Percentiles rank a stretch among this genome's conserved stretches.
Evolutionary conservation across 208 protist species (phyloP).

Genomic region (Porcisia hertigi): DNA sequence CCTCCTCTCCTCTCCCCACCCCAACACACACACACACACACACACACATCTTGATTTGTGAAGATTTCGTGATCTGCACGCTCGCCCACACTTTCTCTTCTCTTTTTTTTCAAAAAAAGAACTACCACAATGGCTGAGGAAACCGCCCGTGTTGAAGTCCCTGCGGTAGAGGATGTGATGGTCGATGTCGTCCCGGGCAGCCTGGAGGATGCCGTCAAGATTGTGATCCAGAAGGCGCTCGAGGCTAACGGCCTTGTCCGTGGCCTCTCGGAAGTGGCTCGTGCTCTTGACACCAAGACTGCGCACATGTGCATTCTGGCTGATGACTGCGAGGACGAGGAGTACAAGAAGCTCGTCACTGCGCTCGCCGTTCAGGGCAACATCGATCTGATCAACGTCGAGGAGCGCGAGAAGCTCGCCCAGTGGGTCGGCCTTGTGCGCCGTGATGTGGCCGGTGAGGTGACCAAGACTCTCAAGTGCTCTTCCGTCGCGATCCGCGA

Average conservation of each 20-base stretch:
- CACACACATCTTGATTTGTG: slow-evolving; percentile 4
- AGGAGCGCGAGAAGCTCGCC: slow-evolving; percentile 83
- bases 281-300: slow-evolving; percentile 82
- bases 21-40: slow-evolving; percentile 6
- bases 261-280: slow-evolving; percentile 86
- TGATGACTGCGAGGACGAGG: slow-evolving; percentile 91
- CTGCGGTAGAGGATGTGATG: slow-evolving; percentile 50
- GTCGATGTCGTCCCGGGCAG: slow-evolving; percentile 72
- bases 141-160: slow-evolving; percentile 67
- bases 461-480: slow-evolving; percentile 89
- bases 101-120: slow-evolving; percentile 22
- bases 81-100: slow-evolving; percentile 2
- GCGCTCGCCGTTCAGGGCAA: slow-evolving; percentile 81
- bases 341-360: slow-evolving; percentile 92
- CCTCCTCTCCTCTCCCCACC: background rate
- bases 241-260: slow-evolving; percentile 89
- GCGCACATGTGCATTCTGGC: slow-evolving; percentile 90
- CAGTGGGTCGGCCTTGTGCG: slow-evolving; percentile 81
- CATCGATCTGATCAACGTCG: slow-evolving; percentile 89
- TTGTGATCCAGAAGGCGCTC: slow-evolving; percentile 85
- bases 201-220: slow-evolving; percentile 85
- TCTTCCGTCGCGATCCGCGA: slow-evolving; percentile 88
- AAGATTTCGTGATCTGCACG: slow-evolving; percentile 34
- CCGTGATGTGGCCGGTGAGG: slow-evolving; percentile 45
- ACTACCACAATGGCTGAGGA: slow-evolving; percentile 83